phyloP scores from a whole-genome alignment of 257 asterid genomes.

The Nicotiana attenuata region DNA sequence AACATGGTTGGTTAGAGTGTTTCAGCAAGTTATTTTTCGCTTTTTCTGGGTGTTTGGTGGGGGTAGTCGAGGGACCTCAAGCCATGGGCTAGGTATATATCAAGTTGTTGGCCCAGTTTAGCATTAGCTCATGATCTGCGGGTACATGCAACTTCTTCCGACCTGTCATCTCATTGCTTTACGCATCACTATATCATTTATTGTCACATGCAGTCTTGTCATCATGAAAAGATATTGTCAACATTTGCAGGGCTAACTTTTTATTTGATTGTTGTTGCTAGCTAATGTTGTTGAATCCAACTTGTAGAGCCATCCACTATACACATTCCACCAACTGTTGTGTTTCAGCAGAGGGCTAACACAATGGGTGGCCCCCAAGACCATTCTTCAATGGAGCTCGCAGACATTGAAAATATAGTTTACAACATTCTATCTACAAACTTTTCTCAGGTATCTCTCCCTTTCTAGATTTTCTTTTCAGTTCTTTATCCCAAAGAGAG shows the following conservation, averaged over 20 bases:
- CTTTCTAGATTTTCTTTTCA: neutral
- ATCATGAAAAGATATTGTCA: neutral
- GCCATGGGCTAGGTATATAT: neutral
- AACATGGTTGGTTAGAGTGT: constrained; percentile 3
- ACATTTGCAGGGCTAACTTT: neutral
- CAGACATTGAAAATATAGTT: constrained; percentile 50
- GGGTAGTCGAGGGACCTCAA: neutral
- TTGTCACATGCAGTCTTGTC: neutral
- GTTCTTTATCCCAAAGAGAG: neutral
- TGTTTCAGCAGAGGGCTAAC: constrained; percentile 21
- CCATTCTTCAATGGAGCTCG: constrained; percentile 26
- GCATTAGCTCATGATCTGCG: neutral
- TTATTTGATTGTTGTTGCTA: neutral
- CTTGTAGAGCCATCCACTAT: constrained; percentile 63
- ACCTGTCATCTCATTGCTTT: too few relatives aligned
- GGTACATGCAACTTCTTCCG: neutral
- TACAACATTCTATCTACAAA: constrained; percentile 45
- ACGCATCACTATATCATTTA: neutral
- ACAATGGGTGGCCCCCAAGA: constrained; percentile 17
- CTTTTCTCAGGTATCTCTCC: constrained; percentile 53
- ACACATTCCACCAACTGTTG: constrained; percentile 21
- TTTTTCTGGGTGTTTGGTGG: neutral
- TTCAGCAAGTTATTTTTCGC: neutral
- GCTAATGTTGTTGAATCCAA: constrained; percentile 3
- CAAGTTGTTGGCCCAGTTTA: neutral